These are phyloP conservation scores for Lipomyces japonicus DNA, from an alignment of 805 yeast genomes.

Conservation along the genomic window DNA sequence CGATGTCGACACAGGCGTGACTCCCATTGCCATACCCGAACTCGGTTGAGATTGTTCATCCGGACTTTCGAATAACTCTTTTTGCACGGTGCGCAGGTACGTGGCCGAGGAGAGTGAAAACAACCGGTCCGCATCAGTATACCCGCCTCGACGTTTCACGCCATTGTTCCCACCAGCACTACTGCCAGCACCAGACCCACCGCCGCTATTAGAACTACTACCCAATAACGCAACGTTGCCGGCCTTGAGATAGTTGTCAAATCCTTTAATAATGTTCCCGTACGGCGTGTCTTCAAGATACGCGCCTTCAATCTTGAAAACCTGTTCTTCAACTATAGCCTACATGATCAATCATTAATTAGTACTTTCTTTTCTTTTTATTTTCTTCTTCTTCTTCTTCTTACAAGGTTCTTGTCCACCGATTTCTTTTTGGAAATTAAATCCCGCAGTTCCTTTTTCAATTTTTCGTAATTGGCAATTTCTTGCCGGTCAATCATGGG, in stretches of 20 bases:
- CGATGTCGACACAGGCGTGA: neutral
- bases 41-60: slow-evolving; percentile 5
- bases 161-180: slow-evolving; percentile 2
- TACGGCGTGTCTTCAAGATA: slow-evolving; percentile 66
- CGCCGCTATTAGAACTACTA: slow-evolving; percentile 21
- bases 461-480: slow-evolving; percentile 54
- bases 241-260: slow-evolving; percentile 67
- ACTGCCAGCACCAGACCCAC: neutral
- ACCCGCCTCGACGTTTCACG: slow-evolving; percentile 11
- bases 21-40: neutral
- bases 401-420: slow-evolving; percentile 50
- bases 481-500: slow-evolving; percentile 20
- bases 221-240: too few species aligned
- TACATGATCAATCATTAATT: slow-evolving; percentile 37
- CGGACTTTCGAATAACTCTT: slow-evolving; percentile 13
- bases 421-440: slow-evolving; percentile 58
- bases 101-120: slow-evolving; percentile 30
- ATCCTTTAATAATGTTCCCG: slow-evolving; percentile 88
- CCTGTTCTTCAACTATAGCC: slow-evolving; percentile 65
- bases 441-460: slow-evolving; percentile 63
- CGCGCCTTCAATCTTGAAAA: slow-evolving; percentile 71
- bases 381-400: too few species aligned
- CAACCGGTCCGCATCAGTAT: slow-evolving; percentile 24
- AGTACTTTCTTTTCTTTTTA: too few species aligned
- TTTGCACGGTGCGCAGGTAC: slow-evolving; percentile 25